A percentile compares a stretch with the other conserved stretches of the same genome.
Conservation (phyloP, 2,329 filamentous ascomycete species). For the Talaromyces sp. region DNA sequence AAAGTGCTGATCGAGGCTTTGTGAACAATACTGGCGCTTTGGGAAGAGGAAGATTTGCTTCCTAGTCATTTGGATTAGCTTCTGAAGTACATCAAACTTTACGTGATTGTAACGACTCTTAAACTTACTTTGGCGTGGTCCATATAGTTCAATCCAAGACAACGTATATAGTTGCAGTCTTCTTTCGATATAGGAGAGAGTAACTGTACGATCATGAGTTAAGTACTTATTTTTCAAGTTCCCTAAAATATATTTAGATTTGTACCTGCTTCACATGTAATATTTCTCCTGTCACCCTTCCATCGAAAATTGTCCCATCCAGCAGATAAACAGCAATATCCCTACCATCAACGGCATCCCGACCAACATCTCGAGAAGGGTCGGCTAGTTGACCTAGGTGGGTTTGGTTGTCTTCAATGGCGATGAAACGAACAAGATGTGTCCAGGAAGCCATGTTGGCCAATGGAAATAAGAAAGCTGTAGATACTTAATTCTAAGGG, state of each 20-base stretch:
- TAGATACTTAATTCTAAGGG: too few species aligned
- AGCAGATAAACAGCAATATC: slow-evolving; percentile 22
- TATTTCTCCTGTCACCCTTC: slow-evolving; percentile 20
- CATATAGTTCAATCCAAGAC: slow-evolving; percentile 27
- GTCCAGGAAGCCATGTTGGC: slow-evolving; percentile 20
- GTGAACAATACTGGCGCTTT: slow-evolving; percentile 27
- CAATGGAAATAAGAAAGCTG: too few species aligned
- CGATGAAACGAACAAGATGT: slow-evolving; percentile 28
- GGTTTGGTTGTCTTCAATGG: slow-evolving; percentile 23
- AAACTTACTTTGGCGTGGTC: slow-evolving; percentile 24
- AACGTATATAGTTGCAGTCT: slow-evolving; percentile 26
- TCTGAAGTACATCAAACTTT: neutral
- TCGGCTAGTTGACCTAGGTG: slow-evolving; percentile 28
- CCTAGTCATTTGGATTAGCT: slow-evolving; percentile 10
- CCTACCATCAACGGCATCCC: slow-evolving; percentile 17
- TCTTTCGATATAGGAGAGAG: slow-evolving; percentile 22
- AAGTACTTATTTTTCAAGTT: too few species aligned
- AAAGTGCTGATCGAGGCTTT: slow-evolving; percentile 25
- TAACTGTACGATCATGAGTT: slow-evolving; percentile 18
- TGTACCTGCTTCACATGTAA: slow-evolving; percentile 17
- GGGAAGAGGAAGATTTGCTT: slow-evolving; percentile 22
- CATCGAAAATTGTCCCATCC: slow-evolving; percentile 25
- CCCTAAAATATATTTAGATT: too few species aligned
- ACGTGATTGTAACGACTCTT: too few species aligned
- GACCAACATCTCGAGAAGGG: slow-evolving; percentile 21